These are phyloP conservation scores for Diaporthe australafricana DNA, from an alignment of 2,329 filamentous ascomycete species.

Conservation along the genomic window DNA sequence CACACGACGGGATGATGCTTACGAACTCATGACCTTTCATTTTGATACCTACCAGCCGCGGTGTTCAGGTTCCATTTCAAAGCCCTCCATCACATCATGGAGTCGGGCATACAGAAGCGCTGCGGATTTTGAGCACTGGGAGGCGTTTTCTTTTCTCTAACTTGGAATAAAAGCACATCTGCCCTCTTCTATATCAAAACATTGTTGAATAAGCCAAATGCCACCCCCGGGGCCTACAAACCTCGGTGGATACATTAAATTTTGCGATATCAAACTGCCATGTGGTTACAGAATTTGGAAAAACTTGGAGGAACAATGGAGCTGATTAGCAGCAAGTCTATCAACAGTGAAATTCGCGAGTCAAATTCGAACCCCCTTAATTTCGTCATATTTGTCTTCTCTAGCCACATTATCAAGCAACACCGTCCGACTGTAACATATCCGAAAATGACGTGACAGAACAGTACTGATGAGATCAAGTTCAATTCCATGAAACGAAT, in stretches of 20 bases:
- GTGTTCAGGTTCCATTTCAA: background rate
- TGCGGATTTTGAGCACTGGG: background rate
- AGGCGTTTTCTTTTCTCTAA: background rate
- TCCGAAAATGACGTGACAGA: no score
- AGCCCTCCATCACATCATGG: background rate
- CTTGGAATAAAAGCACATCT: background rate
- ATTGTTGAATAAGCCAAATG: background rate
- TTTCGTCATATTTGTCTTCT: no score
- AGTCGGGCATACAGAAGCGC: background rate
- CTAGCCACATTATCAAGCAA: background rate
- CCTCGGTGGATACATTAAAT: no score
- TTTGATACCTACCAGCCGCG: slow-evolving; percentile 28
- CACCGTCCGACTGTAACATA: background rate
- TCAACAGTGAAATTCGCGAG: background rate
- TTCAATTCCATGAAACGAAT: no score
- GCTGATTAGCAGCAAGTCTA: background rate
- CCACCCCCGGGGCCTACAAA: no score
- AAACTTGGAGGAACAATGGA: no score
- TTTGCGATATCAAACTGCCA: no score
- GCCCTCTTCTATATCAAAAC: background rate
- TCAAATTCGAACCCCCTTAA: no score
- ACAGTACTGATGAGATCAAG: no score
- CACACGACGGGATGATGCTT: slow-evolving; percentile 17
- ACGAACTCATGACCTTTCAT: slow-evolving; percentile 24
- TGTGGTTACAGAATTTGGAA: no score